Base-by-base conservation (phyloP, 495 filamentous ascomycete genomes). In the Neurospora sp. region DNA sequence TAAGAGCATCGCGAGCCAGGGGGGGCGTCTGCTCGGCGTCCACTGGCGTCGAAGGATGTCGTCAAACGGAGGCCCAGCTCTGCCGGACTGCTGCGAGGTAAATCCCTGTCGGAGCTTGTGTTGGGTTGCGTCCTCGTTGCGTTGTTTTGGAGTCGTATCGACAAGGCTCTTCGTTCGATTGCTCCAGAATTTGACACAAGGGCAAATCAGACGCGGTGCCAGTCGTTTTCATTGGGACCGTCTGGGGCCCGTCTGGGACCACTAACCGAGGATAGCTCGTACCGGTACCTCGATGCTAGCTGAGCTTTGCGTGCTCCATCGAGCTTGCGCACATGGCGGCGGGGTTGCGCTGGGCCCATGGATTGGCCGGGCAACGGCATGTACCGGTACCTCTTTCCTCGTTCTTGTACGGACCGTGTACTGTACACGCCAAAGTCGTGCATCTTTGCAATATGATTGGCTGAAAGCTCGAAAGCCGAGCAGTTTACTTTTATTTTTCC, bases 91-190 rank as follows among this genome's bases (percentile, higher is more conserved):
- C 75, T 80, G 79, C 77, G 75, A 73, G 72, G 79, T 75, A 75
- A 78, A 81, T 79, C 80, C 76, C 74, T 78, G 80, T 81, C 78
- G 37, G 78, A 79, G 75, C 77, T 76, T 75, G 71, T 46, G 40
- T 74, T 74, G 74, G 74, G 78, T 72, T 78, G 77, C 77, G 78
- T 78, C 14, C 12, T 66, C 7, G 14, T 66, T 18, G 54, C 54
- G 54, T 66, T 66, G 54, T 18, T 66, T 35, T 66, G 27, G 54
- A 66, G 54, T 62, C 70, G 78, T 72, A 77, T 71, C 74, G 78
- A 79, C 77, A 75, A 46, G 78, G 78, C 75, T 76, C 69, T 73
- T 73, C 75, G 74, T 69, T 76, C 78, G 60, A 73, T 70, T 76
- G 12, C 78, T 77, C 77, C 74, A 76, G 72, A 76, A 74, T 66